Percentiles rank a stretch among this genome's conserved stretches.
Conservation (phyloP, 768 basidiomycete genomes). For the Crassisporium funariophilum region DNA sequence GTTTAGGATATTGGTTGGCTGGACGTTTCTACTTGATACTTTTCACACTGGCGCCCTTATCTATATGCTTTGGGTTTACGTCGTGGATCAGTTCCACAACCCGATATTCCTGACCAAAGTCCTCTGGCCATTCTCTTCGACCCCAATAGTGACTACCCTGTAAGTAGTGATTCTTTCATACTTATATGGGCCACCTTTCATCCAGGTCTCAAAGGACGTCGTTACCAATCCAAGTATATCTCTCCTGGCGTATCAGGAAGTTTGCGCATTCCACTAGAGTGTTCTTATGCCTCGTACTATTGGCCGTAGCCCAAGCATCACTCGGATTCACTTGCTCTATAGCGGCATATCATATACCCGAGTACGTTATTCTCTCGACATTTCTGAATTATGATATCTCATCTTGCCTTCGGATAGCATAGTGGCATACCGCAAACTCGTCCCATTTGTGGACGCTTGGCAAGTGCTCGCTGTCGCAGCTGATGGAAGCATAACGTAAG, state of each 20-base stretch:
- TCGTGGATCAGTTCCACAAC: constrained; percentile 25
- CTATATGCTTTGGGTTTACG: constrained; percentile 32
- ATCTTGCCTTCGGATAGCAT: neutral
- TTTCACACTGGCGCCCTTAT: constrained; percentile 26
- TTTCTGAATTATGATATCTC: neutral
- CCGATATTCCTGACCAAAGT: constrained; percentile 19
- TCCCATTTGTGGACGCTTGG: constrained; percentile 33
- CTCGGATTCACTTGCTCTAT: constrained; percentile 26
- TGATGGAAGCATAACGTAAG: constrained; percentile 32
- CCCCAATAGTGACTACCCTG: constrained; percentile 29
- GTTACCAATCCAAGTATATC: constrained; percentile 32
- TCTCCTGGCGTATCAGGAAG: constrained; percentile 30
- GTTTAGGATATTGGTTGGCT: constrained; percentile 24
- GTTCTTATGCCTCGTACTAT: constrained; percentile 16
- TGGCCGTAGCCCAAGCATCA: constrained; percentile 24
- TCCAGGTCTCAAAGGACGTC: constrained; percentile 22
- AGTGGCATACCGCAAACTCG: constrained; percentile 25
- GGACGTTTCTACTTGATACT: constrained; percentile 31
- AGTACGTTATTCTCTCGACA: constrained; percentile 15
- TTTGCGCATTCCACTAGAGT: constrained; percentile 24
- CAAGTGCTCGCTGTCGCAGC: constrained; percentile 25
- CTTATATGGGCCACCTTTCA: neutral
- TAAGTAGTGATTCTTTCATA: constrained; percentile 11
- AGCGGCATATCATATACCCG: constrained; percentile 20
- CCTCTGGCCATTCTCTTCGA: constrained; percentile 29